Conservation (phyloP, 768 basidiomycete species). For the Rhizopogon vinicolor region DNA sequence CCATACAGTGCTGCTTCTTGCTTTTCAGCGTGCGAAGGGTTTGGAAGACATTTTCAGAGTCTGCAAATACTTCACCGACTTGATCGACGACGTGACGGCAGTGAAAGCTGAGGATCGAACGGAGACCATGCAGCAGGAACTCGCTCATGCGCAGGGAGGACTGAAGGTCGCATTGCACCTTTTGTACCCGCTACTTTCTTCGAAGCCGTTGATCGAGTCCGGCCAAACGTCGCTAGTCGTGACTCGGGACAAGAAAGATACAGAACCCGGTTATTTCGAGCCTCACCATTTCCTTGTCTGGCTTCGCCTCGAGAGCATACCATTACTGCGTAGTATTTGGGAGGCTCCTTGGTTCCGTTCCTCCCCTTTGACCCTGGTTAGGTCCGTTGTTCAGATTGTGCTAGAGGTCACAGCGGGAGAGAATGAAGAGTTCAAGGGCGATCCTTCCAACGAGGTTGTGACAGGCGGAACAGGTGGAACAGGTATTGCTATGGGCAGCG, state of each 20-base stretch:
- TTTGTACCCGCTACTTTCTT: conserved; percentile 68
- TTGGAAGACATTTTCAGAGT: conserved; percentile 61
- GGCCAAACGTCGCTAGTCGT: conserved; percentile 71
- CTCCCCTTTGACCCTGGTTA: conserved; percentile 70
- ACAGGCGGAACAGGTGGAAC: conserved; percentile 24
- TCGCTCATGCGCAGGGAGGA: conserved; percentile 74
- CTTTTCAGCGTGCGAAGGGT: conserved; percentile 70
- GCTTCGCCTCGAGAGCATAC: conserved; percentile 66
- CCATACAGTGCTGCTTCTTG: conserved; percentile 77
- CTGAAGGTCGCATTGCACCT: conserved; percentile 79
- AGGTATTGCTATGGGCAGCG: conserved; percentile 26
- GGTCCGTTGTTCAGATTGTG: conserved; percentile 70
- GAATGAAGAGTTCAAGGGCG: conserved; percentile 63
- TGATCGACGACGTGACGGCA: conserved; percentile 51
- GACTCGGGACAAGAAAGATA: conserved; percentile 75
- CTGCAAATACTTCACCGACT: conserved; percentile 47
- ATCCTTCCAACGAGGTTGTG: conserved; percentile 32
- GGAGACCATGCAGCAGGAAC: conserved; percentile 53
- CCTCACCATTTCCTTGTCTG: conserved; percentile 84
- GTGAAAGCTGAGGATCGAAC: conserved; percentile 54
- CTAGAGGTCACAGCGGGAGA: conserved; percentile 81
- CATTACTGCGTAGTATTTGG: conserved; percentile 72
- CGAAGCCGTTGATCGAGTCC: conserved; percentile 81
- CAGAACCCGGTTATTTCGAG: conserved; percentile 77
- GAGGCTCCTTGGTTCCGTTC: conserved; percentile 75